A percentile compares a stretch with the other conserved stretches of the same genome.
These are phyloP conservation scores for Wickerhamomyces tratensis DNA, from an alignment of 805 yeast genomes.

Conservation along the genomic window DNA sequence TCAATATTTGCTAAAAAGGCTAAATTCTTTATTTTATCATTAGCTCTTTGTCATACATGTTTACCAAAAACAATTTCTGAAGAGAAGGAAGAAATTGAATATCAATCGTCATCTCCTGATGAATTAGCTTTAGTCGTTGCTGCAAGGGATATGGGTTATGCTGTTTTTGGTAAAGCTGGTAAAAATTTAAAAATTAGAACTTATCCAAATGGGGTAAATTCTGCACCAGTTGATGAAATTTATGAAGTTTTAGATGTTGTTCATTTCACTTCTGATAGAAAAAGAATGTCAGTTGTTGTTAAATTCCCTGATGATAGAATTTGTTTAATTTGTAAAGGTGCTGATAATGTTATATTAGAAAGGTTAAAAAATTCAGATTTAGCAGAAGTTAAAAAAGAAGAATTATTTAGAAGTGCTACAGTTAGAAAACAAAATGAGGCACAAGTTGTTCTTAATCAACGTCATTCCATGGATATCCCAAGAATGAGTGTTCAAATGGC, in stretches of 20 bases:
- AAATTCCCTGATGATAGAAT: conserved; percentile 67
- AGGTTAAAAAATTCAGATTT: conserved; percentile 47
- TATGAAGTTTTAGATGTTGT: conserved; percentile 73
- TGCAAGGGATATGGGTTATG: conserved; percentile 89
- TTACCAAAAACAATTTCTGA: conserved; percentile 49
- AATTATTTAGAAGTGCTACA: conserved; percentile 45
- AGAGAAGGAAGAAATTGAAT: conserved; percentile 44
- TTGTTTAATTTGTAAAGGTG: conserved; percentile 86
- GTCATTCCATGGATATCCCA: conserved; percentile 32
- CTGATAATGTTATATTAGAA: conserved; percentile 83
- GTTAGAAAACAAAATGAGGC: conserved; percentile 75
- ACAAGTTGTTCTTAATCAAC: conserved; percentile 51
- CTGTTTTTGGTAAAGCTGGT: conserved; percentile 63
- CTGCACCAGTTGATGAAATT: conserved; percentile 50
- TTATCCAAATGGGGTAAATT: conserved; percentile 75
- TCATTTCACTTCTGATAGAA: conserved; percentile 81
- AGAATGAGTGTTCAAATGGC: conserved; percentile 23
- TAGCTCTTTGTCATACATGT: conserved; percentile 88
- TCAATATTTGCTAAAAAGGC: conserved; percentile 63
- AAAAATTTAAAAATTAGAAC: conserved; percentile 56
- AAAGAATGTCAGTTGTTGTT: conserved; percentile 88
- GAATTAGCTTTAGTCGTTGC: conserved; percentile 91
- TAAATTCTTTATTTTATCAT: conserved; percentile 65
- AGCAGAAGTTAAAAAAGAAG: conserved; percentile 57
- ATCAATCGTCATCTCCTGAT: conserved; percentile 95